phyloP scores from a whole-genome alignment of 2,329 filamentous ascomycete species.

The Penicillium sp. region DNA sequence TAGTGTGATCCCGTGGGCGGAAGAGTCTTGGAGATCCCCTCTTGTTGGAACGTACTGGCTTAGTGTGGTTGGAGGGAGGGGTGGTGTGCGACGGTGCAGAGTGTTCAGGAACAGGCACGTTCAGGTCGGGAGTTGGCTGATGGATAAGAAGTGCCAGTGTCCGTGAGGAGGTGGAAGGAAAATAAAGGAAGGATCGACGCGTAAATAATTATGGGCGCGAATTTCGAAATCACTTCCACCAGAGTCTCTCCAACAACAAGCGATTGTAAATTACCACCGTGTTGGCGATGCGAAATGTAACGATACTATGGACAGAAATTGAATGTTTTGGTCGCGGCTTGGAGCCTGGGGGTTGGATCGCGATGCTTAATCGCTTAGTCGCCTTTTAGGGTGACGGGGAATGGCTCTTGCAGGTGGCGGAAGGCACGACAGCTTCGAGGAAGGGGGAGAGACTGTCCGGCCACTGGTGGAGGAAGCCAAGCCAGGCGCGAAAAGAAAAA shows the following conservation, averaged over 20 bases:
- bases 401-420: slow-evolving; percentile 45
- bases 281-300: slow-evolving; percentile 7
- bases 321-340: slow-evolving; percentile 17
- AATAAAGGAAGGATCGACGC: slow-evolving; percentile 25
- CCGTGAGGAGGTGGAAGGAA: slow-evolving; percentile 17
- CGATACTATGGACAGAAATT: slow-evolving; percentile 23
- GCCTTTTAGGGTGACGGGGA: slow-evolving; percentile 40
- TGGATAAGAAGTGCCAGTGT: slow-evolving; percentile 12
- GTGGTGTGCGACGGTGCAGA: neutral
- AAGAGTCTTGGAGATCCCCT: slow-evolving; percentile 17
- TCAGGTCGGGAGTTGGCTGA: slow-evolving; percentile 9
- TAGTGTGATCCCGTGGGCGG: slow-evolving; percentile 22
- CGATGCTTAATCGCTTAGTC: slow-evolving; percentile 49
- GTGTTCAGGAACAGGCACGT: slow-evolving; percentile 10
- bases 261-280: slow-evolving; percentile 15
- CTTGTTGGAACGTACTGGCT: slow-evolving; percentile 28
- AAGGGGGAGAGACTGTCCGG: slow-evolving; percentile 12
- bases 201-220: slow-evolving; percentile 22
- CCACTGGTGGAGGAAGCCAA: slow-evolving; percentile 4
- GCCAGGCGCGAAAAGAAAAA: slow-evolving; percentile 12
- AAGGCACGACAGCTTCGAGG: slow-evolving; percentile 38
- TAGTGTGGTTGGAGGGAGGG: slow-evolving; percentile 13
- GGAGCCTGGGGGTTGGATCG: slow-evolving; percentile 25
- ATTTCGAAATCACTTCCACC: slow-evolving; percentile 1
- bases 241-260: slow-evolving; percentile 7